These are phyloP conservation scores for Phytophthora ramorum DNA, from an alignment of 352 stramenopile species.

Conservation along the genomic window DNA sequence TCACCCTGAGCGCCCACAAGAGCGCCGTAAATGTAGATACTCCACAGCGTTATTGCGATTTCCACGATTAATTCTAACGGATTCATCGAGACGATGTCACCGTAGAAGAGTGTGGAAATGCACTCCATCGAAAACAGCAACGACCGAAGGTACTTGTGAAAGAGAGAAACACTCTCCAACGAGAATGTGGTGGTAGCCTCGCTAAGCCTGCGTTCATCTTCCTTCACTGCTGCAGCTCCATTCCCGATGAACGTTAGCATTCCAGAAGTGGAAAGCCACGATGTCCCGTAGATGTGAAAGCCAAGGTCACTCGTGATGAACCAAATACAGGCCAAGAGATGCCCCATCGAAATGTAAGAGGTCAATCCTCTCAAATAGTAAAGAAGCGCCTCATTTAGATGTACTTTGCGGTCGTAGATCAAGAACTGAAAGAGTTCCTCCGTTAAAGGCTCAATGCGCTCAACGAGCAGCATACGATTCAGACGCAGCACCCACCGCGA, in stretches of 20 bases:
- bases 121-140: constrained; percentile 72
- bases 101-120: constrained; percentile 77
- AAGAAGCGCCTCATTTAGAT: constrained; percentile 46
- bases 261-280: constrained; percentile 64
- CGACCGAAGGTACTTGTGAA: constrained; percentile 69
- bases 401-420: constrained; percentile 63
- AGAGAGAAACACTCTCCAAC: constrained; percentile 37
- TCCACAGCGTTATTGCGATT: constrained; percentile 60
- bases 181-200: neutral
- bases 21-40: constrained; percentile 79
- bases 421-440: constrained; percentile 68
- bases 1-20: constrained; percentile 68
- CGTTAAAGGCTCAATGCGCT: constrained; percentile 44
- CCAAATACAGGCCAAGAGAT: constrained; percentile 72
- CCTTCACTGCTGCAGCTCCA: constrained; percentile 3
- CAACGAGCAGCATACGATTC: constrained; percentile 57
- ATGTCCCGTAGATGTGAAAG: constrained; percentile 45
- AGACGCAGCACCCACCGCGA: constrained; percentile 55
- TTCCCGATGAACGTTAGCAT: constrained; percentile 49
- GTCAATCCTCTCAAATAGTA: constrained; percentile 56
- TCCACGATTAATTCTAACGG: constrained; percentile 63
- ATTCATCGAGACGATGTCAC: constrained; percentile 76
- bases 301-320: constrained; percentile 53
- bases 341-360: constrained; percentile 63
- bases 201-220: constrained; percentile 19